Evolutionary conservation across 2,329 filamentous ascomycete genomes (phyloP), one percentile per base, ranked within the genome.

Genomic region (Neonectria hederae): DNA sequence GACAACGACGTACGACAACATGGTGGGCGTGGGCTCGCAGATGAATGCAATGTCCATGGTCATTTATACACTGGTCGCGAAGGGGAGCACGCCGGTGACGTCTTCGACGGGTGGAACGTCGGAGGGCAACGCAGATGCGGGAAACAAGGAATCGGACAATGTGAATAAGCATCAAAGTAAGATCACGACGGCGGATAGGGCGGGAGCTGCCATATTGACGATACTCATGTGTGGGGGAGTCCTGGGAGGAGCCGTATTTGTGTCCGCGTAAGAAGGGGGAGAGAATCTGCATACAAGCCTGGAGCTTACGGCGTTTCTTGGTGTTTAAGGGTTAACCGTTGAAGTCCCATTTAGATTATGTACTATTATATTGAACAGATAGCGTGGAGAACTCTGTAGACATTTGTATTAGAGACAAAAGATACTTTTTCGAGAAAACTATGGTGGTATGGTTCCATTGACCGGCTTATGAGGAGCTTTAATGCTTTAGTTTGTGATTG

Each of bases 1-100:
- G 22, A 78, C 76, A 21, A 78, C 76, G 5, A 75, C 69, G 2
- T 92, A 86, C 70, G 90, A 92, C 73, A 87, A 86, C 5, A 74
- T 79, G 21, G 81, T 80, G 13, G 90, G 90, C 58, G 89, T 92
- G 9, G 90, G 90, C 45, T 83, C 90, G 76, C 88, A 92, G 81
- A 90, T 92, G 85, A 89, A 86, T 69, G 89, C 88, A 0, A 80
- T 92, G 26, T 84, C 86, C 26, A 84, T 89, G 13, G 79, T 92
- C 68, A 87, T 88, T 76, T 89, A 88, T 61, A 86, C 84, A 46
- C 80, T 91, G 11, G 77, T 88, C 43, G 76, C 80, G 45, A 74
- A 76, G n/a, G 72, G 70, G 2, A 73, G 77, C 14, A 77, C 77
- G 1, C 84, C 87, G 0, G 79, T 85, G 14, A 89, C 87, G 0